These are phyloP conservation scores for Hanseniaspora jakobsenii DNA, from an alignment of 805 yeast genomes.

Conservation along the genomic window DNA sequence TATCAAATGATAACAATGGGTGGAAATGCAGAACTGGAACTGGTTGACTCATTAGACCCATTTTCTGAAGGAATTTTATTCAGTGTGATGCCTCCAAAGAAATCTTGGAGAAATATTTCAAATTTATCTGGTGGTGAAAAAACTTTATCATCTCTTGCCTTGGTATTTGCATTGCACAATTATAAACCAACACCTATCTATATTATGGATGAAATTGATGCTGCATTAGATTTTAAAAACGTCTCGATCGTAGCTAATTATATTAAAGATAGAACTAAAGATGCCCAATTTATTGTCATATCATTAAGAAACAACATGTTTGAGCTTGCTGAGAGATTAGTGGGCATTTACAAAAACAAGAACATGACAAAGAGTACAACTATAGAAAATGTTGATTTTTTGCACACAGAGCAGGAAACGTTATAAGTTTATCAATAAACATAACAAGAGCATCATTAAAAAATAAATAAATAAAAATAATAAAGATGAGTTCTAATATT, in stretches of 20 bases:
- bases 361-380: conserved; percentile 84
- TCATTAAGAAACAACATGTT: conserved; percentile 96
- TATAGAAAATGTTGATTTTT: conserved; percentile 48
- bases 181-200: conserved; percentile 94
- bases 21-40: conserved; percentile 93
- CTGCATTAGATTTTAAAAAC: conserved; percentile 92
- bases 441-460: neutral
- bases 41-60: conserved; percentile 94
- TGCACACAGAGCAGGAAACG: conserved; percentile 20
- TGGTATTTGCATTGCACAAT: conserved; percentile 90
- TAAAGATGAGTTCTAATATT: too few species aligned
- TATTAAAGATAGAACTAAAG: conserved; percentile 86
- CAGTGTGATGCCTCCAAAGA: conserved; percentile 98
- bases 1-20: conserved; percentile 98
- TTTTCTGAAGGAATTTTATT: conserved; percentile 92
- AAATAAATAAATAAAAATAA: neutral
- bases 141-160: conserved; percentile 83
- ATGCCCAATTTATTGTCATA: conserved; percentile 92
- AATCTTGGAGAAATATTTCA: conserved; percentile 91
- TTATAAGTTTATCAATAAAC: too few species aligned
- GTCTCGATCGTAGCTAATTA: conserved; percentile 96
- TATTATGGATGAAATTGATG: conserved; percentile 99
- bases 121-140: conserved; percentile 97
- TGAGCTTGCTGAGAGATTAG: conserved; percentile 85
- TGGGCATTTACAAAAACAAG: conserved; percentile 87